Evolutionary conservation across 2,329 filamentous ascomycete genomes (phyloP).

Genomic region (Penicillium sp.): DNA sequence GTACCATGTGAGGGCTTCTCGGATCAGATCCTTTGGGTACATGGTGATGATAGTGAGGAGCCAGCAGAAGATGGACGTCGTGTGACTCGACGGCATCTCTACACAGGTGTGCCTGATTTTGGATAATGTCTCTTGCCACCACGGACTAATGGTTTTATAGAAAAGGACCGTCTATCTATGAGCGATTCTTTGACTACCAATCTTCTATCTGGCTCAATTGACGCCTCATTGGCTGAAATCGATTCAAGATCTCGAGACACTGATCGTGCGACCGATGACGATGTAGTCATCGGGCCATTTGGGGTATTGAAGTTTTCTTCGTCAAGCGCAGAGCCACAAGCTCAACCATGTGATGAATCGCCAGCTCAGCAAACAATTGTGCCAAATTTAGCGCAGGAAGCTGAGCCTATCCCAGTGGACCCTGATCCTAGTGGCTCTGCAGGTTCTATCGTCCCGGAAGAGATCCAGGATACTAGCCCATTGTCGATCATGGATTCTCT

Average conservation of each 20-base stretch:
- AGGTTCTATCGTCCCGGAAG: conserved; percentile 1
- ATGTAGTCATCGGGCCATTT: conserved; percentile 33
- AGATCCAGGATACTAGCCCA: conserved; percentile 11
- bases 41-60: conserved; percentile 9
- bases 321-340: not conserved
- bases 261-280: conserved; percentile 11
- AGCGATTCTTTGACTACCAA: conserved; percentile 27
- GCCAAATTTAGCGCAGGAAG: not conserved
- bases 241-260: conserved; percentile 29
- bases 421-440: not conserved
- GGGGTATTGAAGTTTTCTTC: conserved; percentile 28
- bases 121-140: no score
- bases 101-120: conserved; percentile 24
- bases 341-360: not conserved
- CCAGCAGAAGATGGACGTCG: conserved; percentile 10
- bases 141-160: not conserved
- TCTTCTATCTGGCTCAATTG: conserved; percentile 32
- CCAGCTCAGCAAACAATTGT: not conserved
- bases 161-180: conserved; percentile 35
- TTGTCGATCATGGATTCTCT: conserved; percentile 22
- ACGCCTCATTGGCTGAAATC: conserved; percentile 34
- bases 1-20: conserved; percentile 33
- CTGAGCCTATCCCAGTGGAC: not conserved
- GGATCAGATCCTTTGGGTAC: conserved; percentile 33
- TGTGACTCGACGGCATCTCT: conserved; percentile 32